phyloP scores from a whole-genome alignment of 2,329 filamentous ascomycete genomes.

The Sordariomycetes sp. region DNA sequence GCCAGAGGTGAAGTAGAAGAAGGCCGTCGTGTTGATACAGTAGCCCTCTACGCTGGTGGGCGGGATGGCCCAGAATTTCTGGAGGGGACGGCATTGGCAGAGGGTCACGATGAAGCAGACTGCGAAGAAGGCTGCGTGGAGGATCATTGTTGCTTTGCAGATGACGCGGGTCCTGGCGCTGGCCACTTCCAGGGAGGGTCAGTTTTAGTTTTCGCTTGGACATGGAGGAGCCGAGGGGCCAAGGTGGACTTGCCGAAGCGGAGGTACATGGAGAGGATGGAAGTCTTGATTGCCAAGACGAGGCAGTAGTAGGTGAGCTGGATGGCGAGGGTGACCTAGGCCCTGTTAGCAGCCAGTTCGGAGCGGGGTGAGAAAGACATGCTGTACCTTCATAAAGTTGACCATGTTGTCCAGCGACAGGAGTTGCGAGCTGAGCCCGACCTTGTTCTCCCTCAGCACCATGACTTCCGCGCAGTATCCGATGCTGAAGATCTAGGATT shows the following conservation, averaged over 20 bases:
- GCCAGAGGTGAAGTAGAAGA: conserved; percentile 26
- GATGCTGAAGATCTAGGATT: not conserved
- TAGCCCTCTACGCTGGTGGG: conserved; percentile 14
- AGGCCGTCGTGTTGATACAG: conserved; percentile 25
- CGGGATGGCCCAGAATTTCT: conserved; percentile 25
- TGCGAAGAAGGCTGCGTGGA: conserved; percentile 25
- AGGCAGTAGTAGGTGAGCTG: conserved; percentile 26
- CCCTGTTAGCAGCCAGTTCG: not conserved
- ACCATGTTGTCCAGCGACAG: conserved; percentile 10
- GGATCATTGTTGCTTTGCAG: conserved; percentile 19
- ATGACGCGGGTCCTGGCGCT: conserved; percentile 14
- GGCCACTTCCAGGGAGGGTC: conserved; percentile 7
- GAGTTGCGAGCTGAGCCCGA: conserved; percentile 9
- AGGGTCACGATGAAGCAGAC: conserved; percentile 23
- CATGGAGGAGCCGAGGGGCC: conserved; percentile 8
- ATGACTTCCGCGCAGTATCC: conserved; percentile 11
- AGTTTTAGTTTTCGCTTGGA: not conserved
- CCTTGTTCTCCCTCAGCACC: conserved; percentile 9
- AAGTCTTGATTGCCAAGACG: conserved; percentile 25
- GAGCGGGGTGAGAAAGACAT: not conserved
- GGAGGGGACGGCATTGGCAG: conserved; percentile 25
- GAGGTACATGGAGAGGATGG: conserved; percentile 30
- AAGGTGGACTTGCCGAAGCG: conserved; percentile 22
- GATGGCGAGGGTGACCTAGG: conserved; percentile 18
- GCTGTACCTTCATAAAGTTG: conserved; percentile 8